A percentile compares a stretch with the other conserved stretches of the same genome.
Conservation (phyloP, 1,139 yeast genomes). For the Wickerhamomyces sp. region DNA sequence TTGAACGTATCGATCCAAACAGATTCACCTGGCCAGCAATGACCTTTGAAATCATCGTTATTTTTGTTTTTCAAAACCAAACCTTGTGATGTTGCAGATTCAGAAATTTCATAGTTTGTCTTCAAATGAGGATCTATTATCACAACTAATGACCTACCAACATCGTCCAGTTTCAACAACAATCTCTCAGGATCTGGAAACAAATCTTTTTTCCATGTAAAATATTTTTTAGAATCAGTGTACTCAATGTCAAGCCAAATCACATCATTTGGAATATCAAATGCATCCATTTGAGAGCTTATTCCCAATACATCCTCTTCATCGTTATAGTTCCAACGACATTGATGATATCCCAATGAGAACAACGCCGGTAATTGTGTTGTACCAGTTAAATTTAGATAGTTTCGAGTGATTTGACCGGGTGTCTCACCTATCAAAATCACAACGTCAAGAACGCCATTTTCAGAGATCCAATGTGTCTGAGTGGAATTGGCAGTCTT, state of each 20-base stretch:
- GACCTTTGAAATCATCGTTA: conserved; percentile 63
- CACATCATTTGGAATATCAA: conserved; percentile 80
- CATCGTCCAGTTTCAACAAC: conserved; percentile 56
- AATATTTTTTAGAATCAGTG: conserved; percentile 78
- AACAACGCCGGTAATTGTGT: conserved; percentile 73
- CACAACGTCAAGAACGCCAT: conserved; percentile 75
- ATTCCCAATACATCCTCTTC: conserved; percentile 77
- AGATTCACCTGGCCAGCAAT: conserved; percentile 98
- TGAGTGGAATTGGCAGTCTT: conserved; percentile 25
- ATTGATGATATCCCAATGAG: conserved; percentile 88
- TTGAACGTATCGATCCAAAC: conserved; percentile 86
- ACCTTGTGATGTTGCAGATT: conserved; percentile 36
- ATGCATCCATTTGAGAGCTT: conserved; percentile 61
- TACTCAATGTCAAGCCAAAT: conserved; percentile 97
- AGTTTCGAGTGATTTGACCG: conserved; percentile 50
- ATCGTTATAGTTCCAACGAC: conserved; percentile 95
- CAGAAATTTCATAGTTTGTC: conserved; percentile 59
- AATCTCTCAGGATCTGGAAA: conserved; percentile 74
- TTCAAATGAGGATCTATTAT: conserved; percentile 93
- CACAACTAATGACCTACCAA: conserved; percentile 78
- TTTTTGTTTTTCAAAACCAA: conserved; percentile 40
- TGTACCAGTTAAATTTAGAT: conserved; percentile 72
- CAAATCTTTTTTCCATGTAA: conserved; percentile 76
- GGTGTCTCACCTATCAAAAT: conserved; percentile 65
- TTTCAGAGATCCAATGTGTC: conserved; percentile 94